These are phyloP conservation scores for Lactifluus piperatus DNA, from an alignment of 768 basidiomycete genomes.

Conservation along the genomic window DNA sequence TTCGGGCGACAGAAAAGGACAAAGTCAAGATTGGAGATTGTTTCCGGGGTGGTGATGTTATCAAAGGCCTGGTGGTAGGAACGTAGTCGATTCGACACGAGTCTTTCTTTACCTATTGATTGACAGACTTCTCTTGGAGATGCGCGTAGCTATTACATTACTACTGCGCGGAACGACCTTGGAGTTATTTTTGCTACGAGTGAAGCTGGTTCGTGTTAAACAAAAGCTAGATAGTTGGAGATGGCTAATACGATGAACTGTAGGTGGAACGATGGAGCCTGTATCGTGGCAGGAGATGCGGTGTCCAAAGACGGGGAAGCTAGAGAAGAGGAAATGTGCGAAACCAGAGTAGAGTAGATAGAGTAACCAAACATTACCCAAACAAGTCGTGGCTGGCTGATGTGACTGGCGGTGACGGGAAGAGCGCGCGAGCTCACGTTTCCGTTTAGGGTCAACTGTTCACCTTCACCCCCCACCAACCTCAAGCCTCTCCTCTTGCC, in stretches of 20 bases:
- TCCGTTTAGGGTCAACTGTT: slow-evolving; percentile 1
- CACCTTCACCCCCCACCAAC: slow-evolving; percentile 14
- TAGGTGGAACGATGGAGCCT: slow-evolving; percentile 76
- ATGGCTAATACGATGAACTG: background rate
- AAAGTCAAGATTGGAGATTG: slow-evolving; percentile 84
- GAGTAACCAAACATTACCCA: slow-evolving; percentile 1
- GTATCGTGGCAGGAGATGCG: slow-evolving; percentile 91
- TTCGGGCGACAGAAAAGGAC: slow-evolving; percentile 86
- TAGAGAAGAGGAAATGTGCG: slow-evolving; percentile 80
- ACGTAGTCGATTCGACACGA: background rate
- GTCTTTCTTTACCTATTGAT: background rate
- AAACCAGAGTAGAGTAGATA: slow-evolving; percentile 46
- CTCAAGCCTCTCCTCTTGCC: slow-evolving; percentile 16
- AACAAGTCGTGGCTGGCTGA: slow-evolving; percentile 19
- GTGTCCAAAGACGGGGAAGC: slow-evolving; percentile 68
- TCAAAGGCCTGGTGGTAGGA: slow-evolving; percentile 77
- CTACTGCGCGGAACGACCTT: slow-evolving; percentile 82
- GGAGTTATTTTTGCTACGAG: slow-evolving; percentile 89
- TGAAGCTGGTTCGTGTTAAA: slow-evolving; percentile 68
- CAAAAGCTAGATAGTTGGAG: background rate
- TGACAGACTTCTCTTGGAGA: slow-evolving; percentile 83
- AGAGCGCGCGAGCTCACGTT: slow-evolving; percentile 16
- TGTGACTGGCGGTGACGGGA: slow-evolving; percentile 21
- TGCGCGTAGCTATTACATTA: slow-evolving; percentile 85
- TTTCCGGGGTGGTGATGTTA: slow-evolving; percentile 87